Percentiles rank a stretch among this genome's conserved stretches.
phyloP scores from a whole-genome alignment of 2,329 filamentous ascomycete species.

The Fusarium sp. region DNA sequence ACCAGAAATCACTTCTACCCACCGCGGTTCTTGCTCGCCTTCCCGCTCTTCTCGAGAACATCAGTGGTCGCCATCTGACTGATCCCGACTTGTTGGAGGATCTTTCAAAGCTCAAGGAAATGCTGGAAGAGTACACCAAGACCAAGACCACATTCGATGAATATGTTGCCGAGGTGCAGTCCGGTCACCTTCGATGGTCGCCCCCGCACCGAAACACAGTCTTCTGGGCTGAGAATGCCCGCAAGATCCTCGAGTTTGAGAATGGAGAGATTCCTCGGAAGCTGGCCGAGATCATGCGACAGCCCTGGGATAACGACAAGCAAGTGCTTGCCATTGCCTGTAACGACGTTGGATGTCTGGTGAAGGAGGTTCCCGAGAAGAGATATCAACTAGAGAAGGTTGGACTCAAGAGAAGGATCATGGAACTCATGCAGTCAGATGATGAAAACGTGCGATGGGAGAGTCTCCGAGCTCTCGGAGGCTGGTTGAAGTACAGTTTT shows the following conservation, averaged over 20 bases:
- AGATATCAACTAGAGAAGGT: slow-evolving; percentile 82
- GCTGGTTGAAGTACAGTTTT: slow-evolving; percentile 74
- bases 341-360: slow-evolving; percentile 89
- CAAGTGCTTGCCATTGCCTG: slow-evolving; percentile 93
- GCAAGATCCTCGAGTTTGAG: slow-evolving; percentile 85
- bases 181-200: slow-evolving; percentile 91
- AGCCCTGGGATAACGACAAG: slow-evolving; percentile 82
- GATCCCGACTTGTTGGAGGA: slow-evolving; percentile 75
- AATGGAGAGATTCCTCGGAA: slow-evolving; percentile 82
- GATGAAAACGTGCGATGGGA: slow-evolving; percentile 95
- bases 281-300: slow-evolving; percentile 83
- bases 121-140: slow-evolving; percentile 75
- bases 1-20: slow-evolving; percentile 80
- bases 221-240: slow-evolving; percentile 94
- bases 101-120: slow-evolving; percentile 69
- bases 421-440: slow-evolving; percentile 91
- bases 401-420: slow-evolving; percentile 86
- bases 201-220: slow-evolving; percentile 87
- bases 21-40: slow-evolving; percentile 88
- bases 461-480: slow-evolving; percentile 82
- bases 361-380: slow-evolving; percentile 90
- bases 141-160: slow-evolving; percentile 86
- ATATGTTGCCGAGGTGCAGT: slow-evolving; percentile 86
- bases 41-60: slow-evolving; percentile 73
- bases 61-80: slow-evolving; percentile 70